Evolutionary conservation across 306 rosid genomes (phyloP).

Genomic region (Argentina anserina): DNA sequence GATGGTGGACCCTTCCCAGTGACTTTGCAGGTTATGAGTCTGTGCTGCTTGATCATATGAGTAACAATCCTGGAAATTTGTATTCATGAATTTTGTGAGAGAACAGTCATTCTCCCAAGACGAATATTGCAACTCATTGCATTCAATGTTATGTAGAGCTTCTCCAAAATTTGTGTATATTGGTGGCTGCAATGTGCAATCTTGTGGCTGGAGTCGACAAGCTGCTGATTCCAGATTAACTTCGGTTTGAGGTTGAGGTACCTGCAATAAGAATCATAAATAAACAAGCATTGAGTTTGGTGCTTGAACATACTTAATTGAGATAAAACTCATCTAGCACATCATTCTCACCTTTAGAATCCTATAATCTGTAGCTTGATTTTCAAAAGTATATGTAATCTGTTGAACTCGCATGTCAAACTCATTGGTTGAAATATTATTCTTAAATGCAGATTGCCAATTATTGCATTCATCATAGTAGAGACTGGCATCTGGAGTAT

Average conservation of each 20-base stretch:
- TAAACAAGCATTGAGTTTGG: slow-evolving; percentile 14
- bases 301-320: slow-evolving; percentile 1
- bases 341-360: slow-evolving; percentile 36
- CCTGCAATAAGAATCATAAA: slow-evolving; percentile 31
- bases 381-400: background rate
- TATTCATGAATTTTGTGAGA: slow-evolving; percentile 18
- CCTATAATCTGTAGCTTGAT: background rate
- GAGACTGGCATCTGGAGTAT: background rate
- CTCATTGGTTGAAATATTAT: background rate
- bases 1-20: slow-evolving; percentile 19
- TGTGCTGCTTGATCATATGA: background rate
- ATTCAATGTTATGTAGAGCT: slow-evolving; percentile 8
- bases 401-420: background rate
- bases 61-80: slow-evolving; percentile 5
- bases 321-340: background rate
- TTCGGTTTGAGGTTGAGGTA: background rate
- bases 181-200: background rate
- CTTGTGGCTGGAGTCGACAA: background rate
- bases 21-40: slow-evolving; percentile 16
- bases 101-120: slow-evolving; percentile 11
- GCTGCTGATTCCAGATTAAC: background rate
- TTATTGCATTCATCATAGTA: background rate
- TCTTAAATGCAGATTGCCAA: background rate
- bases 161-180: background rate
- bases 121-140: background rate